A percentile compares a stretch with the other conserved stretches of the same genome.
Evolutionary conservation across 208 protist species (phyloP).

Genomic region (Crithidia brevicula): DNA sequence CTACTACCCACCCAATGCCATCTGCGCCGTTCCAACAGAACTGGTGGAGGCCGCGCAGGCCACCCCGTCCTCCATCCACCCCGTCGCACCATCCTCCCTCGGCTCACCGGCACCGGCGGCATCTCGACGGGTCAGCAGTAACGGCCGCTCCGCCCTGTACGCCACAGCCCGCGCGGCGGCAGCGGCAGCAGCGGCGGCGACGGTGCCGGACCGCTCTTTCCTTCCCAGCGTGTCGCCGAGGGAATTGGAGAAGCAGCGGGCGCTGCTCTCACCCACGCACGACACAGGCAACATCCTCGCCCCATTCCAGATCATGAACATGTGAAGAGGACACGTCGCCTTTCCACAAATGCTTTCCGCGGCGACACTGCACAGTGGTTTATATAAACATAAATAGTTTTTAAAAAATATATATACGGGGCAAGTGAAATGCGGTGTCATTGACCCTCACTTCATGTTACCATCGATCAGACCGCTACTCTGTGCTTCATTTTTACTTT

Average conservation of each 20-base stretch:
- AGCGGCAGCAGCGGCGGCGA: constrained; percentile 7
- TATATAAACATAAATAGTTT: too few relatives aligned
- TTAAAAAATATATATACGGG: too few relatives aligned
- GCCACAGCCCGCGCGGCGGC: neutral
- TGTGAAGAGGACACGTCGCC: constrained; percentile 16
- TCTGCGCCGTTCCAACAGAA: constrained; percentile 8
- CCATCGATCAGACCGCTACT: too few relatives aligned
- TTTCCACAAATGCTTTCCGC: too few relatives aligned
- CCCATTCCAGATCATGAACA: constrained; percentile 45
- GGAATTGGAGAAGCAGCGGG: constrained; percentile 33
- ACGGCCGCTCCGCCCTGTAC: constrained; percentile 4
- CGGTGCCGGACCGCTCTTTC: neutral
- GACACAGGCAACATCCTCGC: constrained; percentile 38
- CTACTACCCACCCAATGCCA: constrained; percentile 27
- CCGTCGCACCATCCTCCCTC: neutral
- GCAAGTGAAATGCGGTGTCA: too few relatives aligned
- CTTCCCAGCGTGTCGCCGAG: constrained; percentile 12
- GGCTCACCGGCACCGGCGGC: neutral
- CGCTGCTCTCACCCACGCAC: constrained; percentile 63
- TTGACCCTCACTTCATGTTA: too few relatives aligned
- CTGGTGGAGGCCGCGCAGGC: neutral
- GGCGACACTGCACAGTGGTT: too few relatives aligned
- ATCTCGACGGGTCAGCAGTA: constrained; percentile 11
- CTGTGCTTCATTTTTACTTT: too few relatives aligned
- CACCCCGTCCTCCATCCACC: neutral